Conservation (phyloP, 352 stramenopile genomes). For the Peronospora farinosa region DNA sequence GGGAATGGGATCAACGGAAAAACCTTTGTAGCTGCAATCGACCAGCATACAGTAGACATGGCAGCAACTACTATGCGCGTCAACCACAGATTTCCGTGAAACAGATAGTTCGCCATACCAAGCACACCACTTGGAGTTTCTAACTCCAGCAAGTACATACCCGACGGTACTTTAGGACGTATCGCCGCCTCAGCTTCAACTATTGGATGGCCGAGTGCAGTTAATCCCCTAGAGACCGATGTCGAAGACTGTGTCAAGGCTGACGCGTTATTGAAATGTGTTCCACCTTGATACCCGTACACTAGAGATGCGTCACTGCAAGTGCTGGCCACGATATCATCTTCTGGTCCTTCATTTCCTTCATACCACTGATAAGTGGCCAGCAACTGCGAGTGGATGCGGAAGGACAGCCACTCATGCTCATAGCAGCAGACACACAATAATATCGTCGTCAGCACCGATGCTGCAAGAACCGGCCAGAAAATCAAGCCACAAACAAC, state of each 20-base stretch:
- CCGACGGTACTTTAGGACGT: slow-evolving; percentile 13
- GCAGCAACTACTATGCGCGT: slow-evolving; percentile 17
- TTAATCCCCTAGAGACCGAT: slow-evolving; percentile 18
- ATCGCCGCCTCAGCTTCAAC: slow-evolving; percentile 14
- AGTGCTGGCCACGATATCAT: slow-evolving; percentile 11
- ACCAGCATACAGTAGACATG: slow-evolving; percentile 29
- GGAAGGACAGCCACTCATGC: slow-evolving; percentile 49
- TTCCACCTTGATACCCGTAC: slow-evolving; percentile 21
- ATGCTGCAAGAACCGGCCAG: slow-evolving; percentile 28
- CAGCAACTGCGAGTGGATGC: slow-evolving; percentile 40
- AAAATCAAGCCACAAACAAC: slow-evolving; percentile 33
- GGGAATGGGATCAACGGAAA: slow-evolving; percentile 28
- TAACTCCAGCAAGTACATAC: slow-evolving; percentile 24
- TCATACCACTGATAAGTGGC: slow-evolving; percentile 43
- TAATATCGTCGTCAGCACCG: slow-evolving; percentile 21
- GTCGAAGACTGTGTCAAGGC: slow-evolving; percentile 31
- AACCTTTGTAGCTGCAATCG: slow-evolving; percentile 21
- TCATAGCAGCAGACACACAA: slow-evolving; percentile 46
- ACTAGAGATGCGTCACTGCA: slow-evolving; percentile 8
- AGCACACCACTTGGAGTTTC: slow-evolving; percentile 24
- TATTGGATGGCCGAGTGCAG: slow-evolving; percentile 22
- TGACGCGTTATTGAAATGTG: slow-evolving; percentile 32
- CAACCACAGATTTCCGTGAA: slow-evolving; percentile 25
- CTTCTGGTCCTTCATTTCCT: slow-evolving; percentile 19
- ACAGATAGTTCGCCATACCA: slow-evolving; percentile 25